phyloP scores from a whole-genome alignment of 495 filamentous ascomycete genomes.

The Trichoderma reesei region DNA sequence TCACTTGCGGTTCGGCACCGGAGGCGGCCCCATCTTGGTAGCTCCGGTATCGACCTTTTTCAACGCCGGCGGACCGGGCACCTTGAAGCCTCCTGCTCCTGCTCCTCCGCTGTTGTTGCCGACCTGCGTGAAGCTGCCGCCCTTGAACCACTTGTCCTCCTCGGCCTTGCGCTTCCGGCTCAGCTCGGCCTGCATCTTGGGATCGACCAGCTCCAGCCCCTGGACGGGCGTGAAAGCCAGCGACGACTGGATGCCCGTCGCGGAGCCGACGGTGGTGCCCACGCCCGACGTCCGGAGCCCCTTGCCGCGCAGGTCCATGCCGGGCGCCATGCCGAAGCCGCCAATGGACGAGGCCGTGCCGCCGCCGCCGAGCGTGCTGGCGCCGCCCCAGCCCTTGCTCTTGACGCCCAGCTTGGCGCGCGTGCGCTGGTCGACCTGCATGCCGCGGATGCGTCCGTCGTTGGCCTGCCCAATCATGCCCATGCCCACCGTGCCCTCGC shows the following conservation, averaged over 20 bases:
- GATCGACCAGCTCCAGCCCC: slow-evolving; percentile 90
- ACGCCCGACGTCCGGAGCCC: slow-evolving; percentile 71
- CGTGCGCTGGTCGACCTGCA: slow-evolving; percentile 89
- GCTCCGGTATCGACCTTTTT: slow-evolving; percentile 50
- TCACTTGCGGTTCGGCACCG: slow-evolving; percentile 16
- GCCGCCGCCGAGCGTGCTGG: slow-evolving; percentile 54
- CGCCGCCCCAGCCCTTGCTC: slow-evolving; percentile 88
- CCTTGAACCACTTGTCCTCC: slow-evolving; percentile 91
- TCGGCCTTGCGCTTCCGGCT: slow-evolving; percentile 85
- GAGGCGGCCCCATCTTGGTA: slow-evolving; percentile 34
- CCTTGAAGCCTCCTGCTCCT: slow-evolving; percentile 38
- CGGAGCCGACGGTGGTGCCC: slow-evolving; percentile 49
- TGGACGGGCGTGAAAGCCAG: slow-evolving; percentile 92
- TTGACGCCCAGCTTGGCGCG: slow-evolving; percentile 87
- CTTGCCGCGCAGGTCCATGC: slow-evolving; percentile 60
- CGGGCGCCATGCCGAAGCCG: slow-evolving; percentile 57
- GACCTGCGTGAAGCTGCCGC: slow-evolving; percentile 90
- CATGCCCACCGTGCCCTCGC: slow-evolving; percentile 77
- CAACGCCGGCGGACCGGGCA: slow-evolving; percentile 51
- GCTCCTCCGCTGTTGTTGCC: slow-evolving; percentile 45
- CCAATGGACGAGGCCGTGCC: slow-evolving; percentile 70
- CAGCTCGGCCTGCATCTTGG: slow-evolving; percentile 75
- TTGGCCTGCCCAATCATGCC: slow-evolving; percentile 90
- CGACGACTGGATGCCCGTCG: slow-evolving; percentile 69
- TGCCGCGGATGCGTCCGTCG: slow-evolving; percentile 74